phyloP scores from a whole-genome alignment of 768 basidiomycete species.

The Lyophyllum atratum region DNA sequence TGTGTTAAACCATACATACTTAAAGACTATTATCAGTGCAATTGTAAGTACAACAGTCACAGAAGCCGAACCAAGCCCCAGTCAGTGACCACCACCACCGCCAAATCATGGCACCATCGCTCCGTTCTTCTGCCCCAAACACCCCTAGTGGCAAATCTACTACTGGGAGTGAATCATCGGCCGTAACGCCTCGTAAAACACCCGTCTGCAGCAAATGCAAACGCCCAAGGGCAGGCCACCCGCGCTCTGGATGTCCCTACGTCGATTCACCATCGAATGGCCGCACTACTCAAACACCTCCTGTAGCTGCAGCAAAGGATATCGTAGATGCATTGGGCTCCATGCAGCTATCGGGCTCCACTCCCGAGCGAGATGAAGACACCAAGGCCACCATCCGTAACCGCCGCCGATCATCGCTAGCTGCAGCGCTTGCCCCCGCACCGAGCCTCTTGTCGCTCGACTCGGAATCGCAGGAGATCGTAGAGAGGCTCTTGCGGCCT shows the following conservation, averaged over 20 bases:
- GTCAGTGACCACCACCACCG: background rate
- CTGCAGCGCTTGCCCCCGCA: slow-evolving; percentile 27
- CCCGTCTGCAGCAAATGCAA: slow-evolving; percentile 59
- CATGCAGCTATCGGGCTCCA: slow-evolving; percentile 38
- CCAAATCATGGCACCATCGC: slow-evolving; percentile 20
- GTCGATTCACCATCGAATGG: slow-evolving; percentile 28
- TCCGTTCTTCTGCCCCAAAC: slow-evolving; percentile 20
- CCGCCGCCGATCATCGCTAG: slow-evolving; percentile 32
- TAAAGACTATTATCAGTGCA: background rate
- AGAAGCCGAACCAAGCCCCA: background rate
- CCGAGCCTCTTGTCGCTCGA: slow-evolving; percentile 55
- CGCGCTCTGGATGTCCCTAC: slow-evolving; percentile 62
- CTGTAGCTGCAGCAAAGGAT: slow-evolving; percentile 20
- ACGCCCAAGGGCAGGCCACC: slow-evolving; percentile 57
- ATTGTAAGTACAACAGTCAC: background rate
- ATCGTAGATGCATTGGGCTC: slow-evolving; percentile 48
- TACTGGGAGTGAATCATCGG: slow-evolving; percentile 3
- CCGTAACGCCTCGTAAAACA: slow-evolving; percentile 47
- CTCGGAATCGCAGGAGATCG: slow-evolving; percentile 44
- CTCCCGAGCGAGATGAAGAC: slow-evolving; percentile 31
- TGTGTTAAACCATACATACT: background rate
- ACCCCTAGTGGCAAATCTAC: slow-evolving; percentile 16
- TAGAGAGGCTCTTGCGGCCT: slow-evolving; percentile 47
- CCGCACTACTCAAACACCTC: slow-evolving; percentile 5
- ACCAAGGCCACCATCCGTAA: slow-evolving; percentile 31